These are phyloP conservation scores for Ustilago esculenta DNA, from an alignment of 1,284 basidiomycete genomes.

Conservation along the genomic window DNA sequence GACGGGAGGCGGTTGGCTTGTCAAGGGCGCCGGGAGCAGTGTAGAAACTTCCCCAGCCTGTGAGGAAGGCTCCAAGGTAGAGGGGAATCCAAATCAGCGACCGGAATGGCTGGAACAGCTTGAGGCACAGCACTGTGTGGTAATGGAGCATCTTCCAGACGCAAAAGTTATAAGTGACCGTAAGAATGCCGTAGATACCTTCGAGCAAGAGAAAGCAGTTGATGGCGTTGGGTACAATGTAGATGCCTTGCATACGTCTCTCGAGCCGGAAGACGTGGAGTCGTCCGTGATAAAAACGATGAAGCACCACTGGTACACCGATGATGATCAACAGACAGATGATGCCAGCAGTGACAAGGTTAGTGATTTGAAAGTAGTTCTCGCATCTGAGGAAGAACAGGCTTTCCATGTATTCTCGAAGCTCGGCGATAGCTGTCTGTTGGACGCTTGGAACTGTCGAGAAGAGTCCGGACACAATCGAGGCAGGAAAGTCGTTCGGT, in stretches of 20 bases:
- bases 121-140: not conserved
- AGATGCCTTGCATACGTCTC: conserved; percentile 39
- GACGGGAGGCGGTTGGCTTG: conserved; percentile 27
- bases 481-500: conserved; percentile 20
- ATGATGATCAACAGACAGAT: conserved; percentile 30
- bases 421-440: conserved; percentile 18
- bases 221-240: conserved; percentile 54
- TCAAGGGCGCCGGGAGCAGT: conserved; percentile 58
- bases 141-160: conserved; percentile 28
- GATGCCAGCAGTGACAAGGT: conserved; percentile 19
- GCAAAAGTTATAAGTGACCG: conserved; percentile 45
- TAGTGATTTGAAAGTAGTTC: conserved; percentile 6
- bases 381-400: conserved; percentile 35
- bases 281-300: conserved; percentile 28
- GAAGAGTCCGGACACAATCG: conserved; percentile 24
- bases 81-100: conserved; percentile 44
- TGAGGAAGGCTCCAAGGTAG: conserved; percentile 48
- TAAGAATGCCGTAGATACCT: conserved; percentile 33
- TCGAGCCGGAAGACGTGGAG: conserved; percentile 29
- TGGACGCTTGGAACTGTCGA: conserved; percentile 13
- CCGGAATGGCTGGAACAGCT: conserved; percentile 18
- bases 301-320: conserved; percentile 17
- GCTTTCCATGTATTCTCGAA: conserved; percentile 26
- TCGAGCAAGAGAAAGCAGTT: conserved; percentile 50
- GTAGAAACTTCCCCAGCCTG: conserved; percentile 58